Percentiles rank a stretch among this genome's conserved stretches.
These are phyloP conservation scores for Dillenia turbinata DNA, from an alignment of 164 flowering plant genomes.

Conservation along the genomic window DNA sequence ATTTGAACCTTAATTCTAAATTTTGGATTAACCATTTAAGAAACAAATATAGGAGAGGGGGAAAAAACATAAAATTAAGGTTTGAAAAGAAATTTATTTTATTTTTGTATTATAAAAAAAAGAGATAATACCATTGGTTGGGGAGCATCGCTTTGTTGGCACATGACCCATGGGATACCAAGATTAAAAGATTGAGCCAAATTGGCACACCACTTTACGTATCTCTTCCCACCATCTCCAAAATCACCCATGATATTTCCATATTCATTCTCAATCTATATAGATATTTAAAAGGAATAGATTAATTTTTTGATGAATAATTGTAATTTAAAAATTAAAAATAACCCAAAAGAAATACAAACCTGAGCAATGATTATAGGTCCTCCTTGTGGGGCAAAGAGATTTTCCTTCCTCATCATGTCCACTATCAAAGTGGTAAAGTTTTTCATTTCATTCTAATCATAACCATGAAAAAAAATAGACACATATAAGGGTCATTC, in stretches of 20 bases:
- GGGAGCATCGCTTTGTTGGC: conserved; percentile 49
- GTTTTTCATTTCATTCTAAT: conserved; percentile 39
- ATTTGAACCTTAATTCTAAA: no score
- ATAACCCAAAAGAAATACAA: not conserved
- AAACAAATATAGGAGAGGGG: not conserved
- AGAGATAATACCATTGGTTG: conserved; percentile 30
- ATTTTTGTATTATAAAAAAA: no score
- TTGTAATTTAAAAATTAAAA: not conserved
- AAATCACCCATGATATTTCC: conserved; percentile 26
- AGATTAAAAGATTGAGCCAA: conserved; percentile 30
- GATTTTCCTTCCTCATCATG: conserved; percentile 30
- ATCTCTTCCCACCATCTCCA: conserved; percentile 31
- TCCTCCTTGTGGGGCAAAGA: conserved; percentile 56
- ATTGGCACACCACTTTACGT: conserved; percentile 41
- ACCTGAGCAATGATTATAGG: conserved; percentile 44
- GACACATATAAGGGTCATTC: no score
- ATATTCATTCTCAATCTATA: conserved; percentile 46
- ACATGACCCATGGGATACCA: conserved; percentile 58
- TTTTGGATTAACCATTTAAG: no score
- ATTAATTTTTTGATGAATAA: not conserved
- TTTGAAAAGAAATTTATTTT: no score
- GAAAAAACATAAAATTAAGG: no score
- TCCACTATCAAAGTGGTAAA: conserved; percentile 31
- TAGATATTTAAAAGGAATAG: not conserved
- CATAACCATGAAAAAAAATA: not conserved